A percentile compares a stretch with the other conserved stretches of the same genome.
Conservation (phyloP, 2,329 filamentous ascomycete species). For the Fusarium sp. region DNA sequence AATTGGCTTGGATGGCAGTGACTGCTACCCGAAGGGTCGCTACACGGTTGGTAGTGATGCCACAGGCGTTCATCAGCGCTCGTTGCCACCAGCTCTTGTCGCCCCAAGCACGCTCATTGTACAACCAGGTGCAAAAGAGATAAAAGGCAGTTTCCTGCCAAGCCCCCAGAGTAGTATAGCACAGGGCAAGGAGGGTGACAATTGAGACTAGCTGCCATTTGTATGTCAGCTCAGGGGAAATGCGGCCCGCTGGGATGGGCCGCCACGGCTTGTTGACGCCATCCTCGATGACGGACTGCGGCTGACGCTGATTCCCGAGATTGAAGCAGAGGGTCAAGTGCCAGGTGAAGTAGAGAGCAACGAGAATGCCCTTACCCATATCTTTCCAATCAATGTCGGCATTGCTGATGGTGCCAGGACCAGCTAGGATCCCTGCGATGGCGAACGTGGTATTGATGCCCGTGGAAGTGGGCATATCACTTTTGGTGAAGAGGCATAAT, state of each 20-base stretch:
- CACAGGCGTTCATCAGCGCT: constrained; percentile 33
- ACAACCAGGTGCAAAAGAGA: constrained; percentile 49
- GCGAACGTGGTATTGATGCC: constrained; percentile 33
- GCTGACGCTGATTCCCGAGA: constrained; percentile 51
- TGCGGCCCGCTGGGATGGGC: constrained; percentile 41
- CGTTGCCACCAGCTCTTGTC: constrained; percentile 44
- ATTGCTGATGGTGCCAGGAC: constrained; percentile 22
- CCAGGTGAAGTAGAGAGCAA: constrained; percentile 37
- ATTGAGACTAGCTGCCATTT: constrained; percentile 38
- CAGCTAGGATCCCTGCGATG: constrained; percentile 25
- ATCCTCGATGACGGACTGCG: constrained; percentile 49
- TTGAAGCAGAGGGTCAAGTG: constrained; percentile 44
- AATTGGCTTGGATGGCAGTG: constrained; percentile 1
- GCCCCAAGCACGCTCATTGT: constrained; percentile 51
- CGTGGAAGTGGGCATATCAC: constrained; percentile 32
- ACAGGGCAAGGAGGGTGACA: constrained; percentile 33
- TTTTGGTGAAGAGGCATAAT: constrained; percentile 33
- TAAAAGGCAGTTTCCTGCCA: constrained; percentile 44
- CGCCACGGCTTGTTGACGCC: constrained; percentile 53
- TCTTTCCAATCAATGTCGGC: constrained; percentile 13
- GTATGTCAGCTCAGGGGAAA: constrained; percentile 40
- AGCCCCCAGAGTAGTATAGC: constrained; percentile 30
- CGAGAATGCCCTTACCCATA: constrained; percentile 31
- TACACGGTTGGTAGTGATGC: constrained; percentile 35
- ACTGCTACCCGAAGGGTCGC: constrained; percentile 28